These are phyloP conservation scores for Phytophthora constricta DNA, from an alignment of 352 stramenopile species.

Conservation along the genomic window DNA sequence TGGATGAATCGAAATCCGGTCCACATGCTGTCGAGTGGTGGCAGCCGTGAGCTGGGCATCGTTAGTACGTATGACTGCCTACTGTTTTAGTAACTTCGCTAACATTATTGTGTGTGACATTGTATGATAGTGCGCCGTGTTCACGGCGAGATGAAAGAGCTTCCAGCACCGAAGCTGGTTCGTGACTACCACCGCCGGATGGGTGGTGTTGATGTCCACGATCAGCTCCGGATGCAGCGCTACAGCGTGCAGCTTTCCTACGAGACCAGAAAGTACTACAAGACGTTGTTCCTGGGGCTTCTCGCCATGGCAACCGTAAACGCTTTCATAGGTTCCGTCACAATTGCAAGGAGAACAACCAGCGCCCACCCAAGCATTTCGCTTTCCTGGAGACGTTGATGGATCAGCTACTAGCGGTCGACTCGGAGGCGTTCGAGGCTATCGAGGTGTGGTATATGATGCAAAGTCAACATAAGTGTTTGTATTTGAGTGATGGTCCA, in stretches of 20 bases:
- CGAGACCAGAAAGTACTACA: slow-evolving; percentile 31
- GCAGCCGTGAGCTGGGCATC: not conserved
- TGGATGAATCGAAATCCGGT: slow-evolving; percentile 20
- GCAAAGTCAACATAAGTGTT: not conserved
- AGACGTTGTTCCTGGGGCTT: slow-evolving; percentile 26
- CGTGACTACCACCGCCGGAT: slow-evolving; percentile 25
- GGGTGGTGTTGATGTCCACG: slow-evolving; percentile 28
- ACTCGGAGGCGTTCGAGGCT: not conserved
- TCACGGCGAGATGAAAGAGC: not conserved
- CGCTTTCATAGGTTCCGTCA: slow-evolving; percentile 17
- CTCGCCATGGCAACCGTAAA: slow-evolving; percentile 28
- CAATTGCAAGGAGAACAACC: not conserved
- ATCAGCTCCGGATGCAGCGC: slow-evolving; percentile 29
- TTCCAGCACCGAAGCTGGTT: slow-evolving; percentile 11
- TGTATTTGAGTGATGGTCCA: not conserved
- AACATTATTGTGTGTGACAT: no score
- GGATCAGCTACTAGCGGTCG: not conserved
- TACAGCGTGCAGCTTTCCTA: slow-evolving; percentile 22
- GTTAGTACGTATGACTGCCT: slow-evolving; percentile 15
- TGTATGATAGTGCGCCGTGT: slow-evolving; percentile 4
- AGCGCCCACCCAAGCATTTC: not conserved
- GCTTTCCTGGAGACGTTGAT: slow-evolving; percentile 16
- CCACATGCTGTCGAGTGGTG: slow-evolving; percentile 6
- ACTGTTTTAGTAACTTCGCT: no score
- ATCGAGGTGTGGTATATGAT: slow-evolving; percentile 10